Evolutionary conservation across 768 basidiomycete genomes (phyloP), one percentile per base, ranked within the genome.

Genomic region (Mycena crocata): DNA sequence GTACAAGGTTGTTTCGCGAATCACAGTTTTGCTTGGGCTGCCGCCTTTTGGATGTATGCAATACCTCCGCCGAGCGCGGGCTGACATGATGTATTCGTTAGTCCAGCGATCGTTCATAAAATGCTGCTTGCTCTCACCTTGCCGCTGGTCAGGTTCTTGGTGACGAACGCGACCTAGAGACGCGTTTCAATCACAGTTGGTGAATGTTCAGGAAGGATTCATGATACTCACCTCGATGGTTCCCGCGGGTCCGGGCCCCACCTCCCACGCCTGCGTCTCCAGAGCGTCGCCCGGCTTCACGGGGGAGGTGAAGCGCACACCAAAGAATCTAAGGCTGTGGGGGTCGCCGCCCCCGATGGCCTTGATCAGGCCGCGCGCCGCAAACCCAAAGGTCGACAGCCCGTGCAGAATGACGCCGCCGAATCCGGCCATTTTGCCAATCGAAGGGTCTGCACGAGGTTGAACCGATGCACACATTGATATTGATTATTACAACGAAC

Each of bases 381-480:
- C 91, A 74, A 94, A 94, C 13, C 94, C 94, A 74, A 87, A 95
- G 0, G 91, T 88, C 23, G 91, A 90, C 28, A 96, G 84, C 31
- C 94, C 94, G 73, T 96, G 94, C 3, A 96, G 85, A 72, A 96
- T 95, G 39, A 91, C 88, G 51, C 90, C 94, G 3, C 93, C 93
- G 72, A 96, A 95, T 14, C 93, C 93, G 21, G 89, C 83, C 10
- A 82, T 83, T 68, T 88, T 76, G n/a, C 93, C 94, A 40, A 93
- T 87, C 17, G 73, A 76, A 1, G 94, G 93, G 80, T 95, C 94
- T 92, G 28, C 19, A 14, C 12, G 12, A 21, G 50, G 2, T 50
- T 40, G 42, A 44, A 8, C 32, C 7, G 60, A 42, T 5, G 48
- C 15, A 37, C 37, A 42, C 3, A 26, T 14, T 50, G 10, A 35